Evolutionary conservation across 208 protist species (phyloP), one percentile per base, ranked within the genome.

Genomic region (Entamoeba moshkovskii): DNA sequence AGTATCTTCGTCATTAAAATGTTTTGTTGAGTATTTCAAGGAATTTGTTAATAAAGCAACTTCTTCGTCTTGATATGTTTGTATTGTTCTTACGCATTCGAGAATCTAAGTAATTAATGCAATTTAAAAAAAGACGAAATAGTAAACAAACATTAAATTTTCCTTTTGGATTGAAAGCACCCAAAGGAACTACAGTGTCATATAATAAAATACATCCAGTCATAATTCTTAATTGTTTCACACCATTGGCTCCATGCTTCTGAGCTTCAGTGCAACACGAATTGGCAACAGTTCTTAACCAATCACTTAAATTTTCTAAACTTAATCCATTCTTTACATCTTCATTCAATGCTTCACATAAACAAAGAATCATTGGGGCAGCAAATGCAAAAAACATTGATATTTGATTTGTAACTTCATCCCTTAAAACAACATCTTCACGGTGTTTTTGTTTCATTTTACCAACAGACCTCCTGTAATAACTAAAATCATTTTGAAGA

Each of bases 381-480:
- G 96, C 96, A 46, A 95, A 97, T 45, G 96, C 96, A 94, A 97
- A 97, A 95, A 97, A 97, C 45, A 97, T 94, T 33, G 96, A 97
- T 95, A 97, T 97, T 92, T 94, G 95, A 93, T 97, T 97, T 42
- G 96, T 95, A 22, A 97, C 93, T 46, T 97, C 96, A 93, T 97
- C 96, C 42, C 93, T 93, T 92, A 97, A 94, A 48, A 94, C 95
- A 25, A 95, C 47, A 94, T 95, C 33, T 73, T 73, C 59, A 42
- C 92, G 93, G 73, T 97, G 96, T 42, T 96, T 95, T 52, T 96
- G 95, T 94, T 97, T 97, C 95, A 97, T 97, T 93, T 96, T 93
- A 92, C 95, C 96, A 29, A 97, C 93, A 29, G 96, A 97, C 66
- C 96, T 73, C 48, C 96, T 94, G 95, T 97, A 97, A 93, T 97